Evolutionary conservation across 768 basidiomycete genomes (phyloP), one percentile per base, ranked within the genome.

Genomic region (Macrocybe gigantea): DNA sequence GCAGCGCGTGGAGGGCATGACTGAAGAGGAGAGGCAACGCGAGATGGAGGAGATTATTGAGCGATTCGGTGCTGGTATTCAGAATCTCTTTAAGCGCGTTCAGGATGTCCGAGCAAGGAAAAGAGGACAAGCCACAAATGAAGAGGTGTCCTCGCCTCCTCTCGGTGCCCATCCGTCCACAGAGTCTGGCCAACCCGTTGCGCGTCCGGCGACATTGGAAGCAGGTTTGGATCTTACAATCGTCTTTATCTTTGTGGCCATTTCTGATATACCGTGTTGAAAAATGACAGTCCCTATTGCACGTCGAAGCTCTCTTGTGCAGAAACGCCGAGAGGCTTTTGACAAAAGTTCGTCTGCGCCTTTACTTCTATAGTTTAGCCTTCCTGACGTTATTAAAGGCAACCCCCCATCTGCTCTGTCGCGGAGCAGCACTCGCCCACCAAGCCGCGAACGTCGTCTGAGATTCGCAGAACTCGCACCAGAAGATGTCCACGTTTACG

Each of bases 401-500:
- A 22, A 22, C 22, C 72, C 67, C 5, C 67, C 74, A 14, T 72
- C 80, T 5, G 73, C 79, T 7, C 57, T 79, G 34, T 73, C 74
- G 8, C 67, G 71, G 6, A 67, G 70, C 47, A 73, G 64, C 47
- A 80, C 79, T 10, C 80, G 85, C 9, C 83, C 85, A 10, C 75
- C 82, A 2, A 78, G 63, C 73, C 80, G 64, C 63, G 79, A 64
- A 52, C 74, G 83, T 10, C 79, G 67, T 53, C 64, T 91, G 31
- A 81, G 89, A 12, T 93, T 93, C 56, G 85, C 88, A 32, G 82
- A 90, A 35, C 69, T 89, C 11, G 78, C 75, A 1, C 80, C 86
- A 0, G 65, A 77, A n/a, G 85, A 91, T 57, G 79, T 92, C 2
- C 75, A 88, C 62, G 83, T 92, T 1, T 92, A 92, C 57, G 85